phyloP scores from a whole-genome alignment of 768 basidiomycete genomes.

The Calvatia gigantea region DNA sequence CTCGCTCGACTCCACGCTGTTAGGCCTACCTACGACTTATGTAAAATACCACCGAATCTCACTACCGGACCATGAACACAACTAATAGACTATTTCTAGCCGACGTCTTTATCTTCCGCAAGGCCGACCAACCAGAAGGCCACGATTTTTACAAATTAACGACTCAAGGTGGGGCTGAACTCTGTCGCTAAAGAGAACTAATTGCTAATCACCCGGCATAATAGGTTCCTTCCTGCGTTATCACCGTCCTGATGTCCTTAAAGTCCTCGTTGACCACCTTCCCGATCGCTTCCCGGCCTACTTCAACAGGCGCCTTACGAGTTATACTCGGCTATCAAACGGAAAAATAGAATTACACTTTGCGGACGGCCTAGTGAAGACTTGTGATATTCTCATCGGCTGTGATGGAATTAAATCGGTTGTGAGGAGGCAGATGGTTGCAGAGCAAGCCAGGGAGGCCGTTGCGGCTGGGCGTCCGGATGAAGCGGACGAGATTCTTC shows the following conservation, averaged over 20 bases:
- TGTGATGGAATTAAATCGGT: constrained; percentile 35
- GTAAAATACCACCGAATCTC: constrained; percentile 13
- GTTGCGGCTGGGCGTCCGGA: constrained; percentile 5
- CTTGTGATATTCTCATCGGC: constrained; percentile 48
- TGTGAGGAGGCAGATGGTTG: constrained; percentile 24
- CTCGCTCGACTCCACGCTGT: constrained; percentile 20
- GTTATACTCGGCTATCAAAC: constrained; percentile 29
- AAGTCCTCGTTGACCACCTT: constrained; percentile 42
- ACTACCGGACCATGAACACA: neutral
- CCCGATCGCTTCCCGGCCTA: constrained; percentile 30
- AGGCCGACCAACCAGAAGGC: constrained; percentile 20
- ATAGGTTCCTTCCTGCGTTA: constrained; percentile 26
- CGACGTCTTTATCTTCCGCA: constrained; percentile 23
- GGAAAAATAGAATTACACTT: constrained; percentile 34
- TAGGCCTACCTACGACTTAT: constrained; percentile 21
- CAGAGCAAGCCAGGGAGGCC: constrained; percentile 17
- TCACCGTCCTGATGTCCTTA: constrained; percentile 51
- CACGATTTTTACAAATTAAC: constrained; percentile 18
- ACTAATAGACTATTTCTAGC: constrained; percentile 3
- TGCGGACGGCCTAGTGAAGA: constrained; percentile 38
- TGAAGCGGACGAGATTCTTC: constrained; percentile 16
- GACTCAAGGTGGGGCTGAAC: constrained; percentile 16
- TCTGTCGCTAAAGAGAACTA: neutral
- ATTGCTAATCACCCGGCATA: neutral
- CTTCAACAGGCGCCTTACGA: constrained; percentile 39